Conservation (phyloP, 192 early-diverging fungal species). For the Backusella mclennaniae region DNA sequence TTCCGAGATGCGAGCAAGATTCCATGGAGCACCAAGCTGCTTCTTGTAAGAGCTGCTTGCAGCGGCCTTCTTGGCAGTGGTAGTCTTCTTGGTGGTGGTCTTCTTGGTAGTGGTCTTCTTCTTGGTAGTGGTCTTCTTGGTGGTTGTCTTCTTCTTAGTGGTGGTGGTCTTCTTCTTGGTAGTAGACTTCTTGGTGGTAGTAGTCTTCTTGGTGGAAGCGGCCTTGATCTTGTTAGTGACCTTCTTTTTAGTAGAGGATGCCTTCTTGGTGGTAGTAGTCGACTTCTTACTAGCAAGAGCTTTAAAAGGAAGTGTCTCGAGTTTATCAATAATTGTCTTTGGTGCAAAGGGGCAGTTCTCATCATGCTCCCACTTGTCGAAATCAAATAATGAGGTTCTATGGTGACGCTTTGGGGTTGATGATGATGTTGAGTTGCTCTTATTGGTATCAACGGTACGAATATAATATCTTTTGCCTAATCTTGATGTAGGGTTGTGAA, state of each 20-base stretch:
- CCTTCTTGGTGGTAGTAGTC: background rate
- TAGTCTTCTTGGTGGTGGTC: background rate
- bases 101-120: background rate
- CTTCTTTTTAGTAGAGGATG: no score
- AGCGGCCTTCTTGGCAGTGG: slow-evolving; percentile 18
- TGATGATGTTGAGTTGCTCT: background rate
- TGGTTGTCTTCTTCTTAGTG: background rate
- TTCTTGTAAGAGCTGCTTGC: slow-evolving; percentile 52
- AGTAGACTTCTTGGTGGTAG: background rate
- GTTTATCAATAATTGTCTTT: background rate
- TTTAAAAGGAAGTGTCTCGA: background rate
- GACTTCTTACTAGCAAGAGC: background rate
- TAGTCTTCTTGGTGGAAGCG: background rate
- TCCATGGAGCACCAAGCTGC: slow-evolving; percentile 79
- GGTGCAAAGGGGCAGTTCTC: slow-evolving; percentile 7
- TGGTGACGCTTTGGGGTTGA: background rate
- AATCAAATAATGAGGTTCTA: slow-evolving; percentile 2
- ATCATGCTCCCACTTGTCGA: background rate
- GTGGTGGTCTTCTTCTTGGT: background rate
- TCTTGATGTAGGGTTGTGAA: background rate
- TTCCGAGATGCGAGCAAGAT: slow-evolving; percentile 80
- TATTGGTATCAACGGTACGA: background rate
- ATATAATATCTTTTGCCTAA: slow-evolving; percentile 13
- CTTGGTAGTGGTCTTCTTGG: background rate
- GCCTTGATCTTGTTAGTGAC: background rate